Conservation (phyloP, 441 rosid genomes). For the Breynia disticha region DNA sequence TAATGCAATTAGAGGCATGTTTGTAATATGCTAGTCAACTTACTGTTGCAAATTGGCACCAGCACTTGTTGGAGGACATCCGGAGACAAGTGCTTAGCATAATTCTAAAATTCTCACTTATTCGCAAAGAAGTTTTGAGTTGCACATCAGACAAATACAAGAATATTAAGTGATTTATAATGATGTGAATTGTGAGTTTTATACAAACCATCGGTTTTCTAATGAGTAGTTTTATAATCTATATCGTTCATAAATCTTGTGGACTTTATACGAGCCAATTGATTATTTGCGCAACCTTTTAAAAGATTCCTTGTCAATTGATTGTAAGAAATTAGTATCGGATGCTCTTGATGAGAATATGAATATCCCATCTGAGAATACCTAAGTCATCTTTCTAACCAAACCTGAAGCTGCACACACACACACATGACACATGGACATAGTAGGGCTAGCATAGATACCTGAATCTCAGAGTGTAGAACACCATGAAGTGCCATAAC, state of each 20-base stretch:
- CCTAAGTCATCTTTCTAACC: not conserved
- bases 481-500: conserved; percentile 74
- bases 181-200: no score
- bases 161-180: no score
- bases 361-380: conserved; percentile 19
- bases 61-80: conserved; percentile 10
- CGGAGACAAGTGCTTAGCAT: conserved; percentile 15
- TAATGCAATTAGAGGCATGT: not conserved
- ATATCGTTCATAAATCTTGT: no score
- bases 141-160: no score
- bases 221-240: no score
- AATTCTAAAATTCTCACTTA: conserved; percentile 11
- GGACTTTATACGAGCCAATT: no score
- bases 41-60: not conserved
- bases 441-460: conserved; percentile 8
- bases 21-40: conserved; percentile 6
- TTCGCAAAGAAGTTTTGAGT: no score
- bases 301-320: conserved; percentile 14
- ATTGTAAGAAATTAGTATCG: conserved; percentile 9
- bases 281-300: no score
- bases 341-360: conserved; percentile 18
- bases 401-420: not conserved
- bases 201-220: no score
- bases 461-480: conserved; percentile 63
- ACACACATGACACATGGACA: not conserved